Base-by-base conservation (phyloP, 371 early-diverging fungal species). In the Encephalitozoon cuniculi region DNA sequence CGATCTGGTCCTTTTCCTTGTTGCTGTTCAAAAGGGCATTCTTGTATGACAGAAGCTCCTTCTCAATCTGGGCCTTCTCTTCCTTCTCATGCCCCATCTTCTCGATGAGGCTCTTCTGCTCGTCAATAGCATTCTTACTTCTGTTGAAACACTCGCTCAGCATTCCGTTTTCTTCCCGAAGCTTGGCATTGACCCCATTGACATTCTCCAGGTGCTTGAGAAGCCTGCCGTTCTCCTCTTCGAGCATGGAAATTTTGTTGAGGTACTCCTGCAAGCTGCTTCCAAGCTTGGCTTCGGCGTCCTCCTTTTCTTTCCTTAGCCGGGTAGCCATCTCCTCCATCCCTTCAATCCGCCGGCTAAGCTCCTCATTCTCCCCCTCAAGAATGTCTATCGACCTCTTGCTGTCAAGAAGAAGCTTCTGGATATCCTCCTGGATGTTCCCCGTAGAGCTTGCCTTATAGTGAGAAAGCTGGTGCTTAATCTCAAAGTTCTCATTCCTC, bases 181-280 rank as follows among this genome's bases (percentile, higher is more conserved):
- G 11, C 28, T 74, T 52, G 25, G 46, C 51, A 68, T 68, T 68
- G 44, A 53, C 11, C 21, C 43, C 53, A 8, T 68, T 46, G 5
- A 72, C 25, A 34, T 28, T 75, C 30, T 77, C 71, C 15, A 81
- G 39, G 21, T 66, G 63, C 25, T 26, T 65, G 1, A 81, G 18
- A 25, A 81, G 75, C 65, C 78, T 74, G 55, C 69, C 53, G 64
- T 81, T 81, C 53, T 81, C 81, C 30, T 81, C 76, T 53, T 81
- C 81, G 34, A 75, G 32, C 26, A 64, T 44, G 7, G 15, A 21
- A 15, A 70, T 75, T 55, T 68, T 79, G 5, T 37, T 59, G 12
- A n/a, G 37, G 21, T n/a, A 34, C n/a, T 34, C 59, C 30, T 28
- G 15, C 59, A 59, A 6, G 15, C 18, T 21, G 4, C 1, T 49